Evolutionary conservation across 2,329 filamentous ascomycete species (phyloP), one percentile per base, ranked within the genome.

Genomic region (Herpotrichia juniperi): DNA sequence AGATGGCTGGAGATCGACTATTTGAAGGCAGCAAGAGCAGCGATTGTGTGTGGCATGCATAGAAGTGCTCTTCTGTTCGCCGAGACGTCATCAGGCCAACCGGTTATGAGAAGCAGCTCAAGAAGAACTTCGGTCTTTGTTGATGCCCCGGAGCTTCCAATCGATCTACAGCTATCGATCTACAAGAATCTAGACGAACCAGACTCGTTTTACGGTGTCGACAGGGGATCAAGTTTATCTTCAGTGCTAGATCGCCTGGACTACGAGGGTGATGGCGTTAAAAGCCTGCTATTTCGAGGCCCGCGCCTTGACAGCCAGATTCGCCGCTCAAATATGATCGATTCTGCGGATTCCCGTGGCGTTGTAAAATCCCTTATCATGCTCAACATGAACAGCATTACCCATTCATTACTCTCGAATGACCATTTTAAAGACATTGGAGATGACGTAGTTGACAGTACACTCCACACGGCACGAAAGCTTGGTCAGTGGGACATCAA

Each of bases 141-240:
- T 68, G 79, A 42, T 76, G 86, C 72, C 11, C 67, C 67, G 1
- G 60, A 68, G 24, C 52, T 79, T 22, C 83, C 90, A 6, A 81
- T 83, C 3, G 85, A 90, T 25, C 80, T 96, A 1, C 78, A 97
- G 11, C 81, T 96, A 39, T 79, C 83, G 1, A 93, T 99, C 2
- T 99, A 94, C 70, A 89, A 91, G 67, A 93, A 91, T 54, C 89
- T 99, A 42, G 93, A 97, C 67, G 96, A 99, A 65, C 93, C 93
- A 1, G 94, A 99, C 71, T 88, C 92, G 0, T 99, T 96, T 71
- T 99, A 99, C 68, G 96, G 94, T 3, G 82, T 97, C 7, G 85
- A 90, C 35, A 89, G 96, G 71, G 84, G 85, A 34, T 84, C 91
- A 6, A 92, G 87, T 51, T 76, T 99, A 14, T 80, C 83, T 14